Evolutionary conservation across 352 stramenopile genomes (phyloP).

Genomic region (Phytopythium kandeliae): DNA sequence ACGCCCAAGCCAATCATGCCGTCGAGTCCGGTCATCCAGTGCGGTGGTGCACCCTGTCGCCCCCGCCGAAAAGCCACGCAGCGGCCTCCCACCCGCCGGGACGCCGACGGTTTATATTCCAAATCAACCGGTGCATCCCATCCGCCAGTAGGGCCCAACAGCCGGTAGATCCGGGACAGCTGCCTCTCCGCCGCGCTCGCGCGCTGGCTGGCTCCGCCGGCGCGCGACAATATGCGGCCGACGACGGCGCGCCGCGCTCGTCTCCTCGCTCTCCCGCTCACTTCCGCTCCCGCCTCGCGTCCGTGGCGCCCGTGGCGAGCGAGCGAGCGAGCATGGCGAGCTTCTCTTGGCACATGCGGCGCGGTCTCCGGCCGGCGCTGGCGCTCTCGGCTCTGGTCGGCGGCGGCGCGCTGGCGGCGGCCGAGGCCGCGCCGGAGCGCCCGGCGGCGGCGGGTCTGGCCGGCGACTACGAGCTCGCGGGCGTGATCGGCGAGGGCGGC

Average conservation of each 20-base stretch:
- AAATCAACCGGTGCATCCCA: neutral
- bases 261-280: too few species aligned
- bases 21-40: too few species aligned
- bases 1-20: neutral
- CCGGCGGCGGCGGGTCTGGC: slow-evolving; percentile 15
- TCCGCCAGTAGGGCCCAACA: neutral
- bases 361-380: too few species aligned
- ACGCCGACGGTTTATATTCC: neutral
- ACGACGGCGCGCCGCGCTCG: too few species aligned
- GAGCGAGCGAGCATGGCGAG: too few species aligned
- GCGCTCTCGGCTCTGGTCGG: too few species aligned
- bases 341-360: too few species aligned
- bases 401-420: neutral
- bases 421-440: neutral
- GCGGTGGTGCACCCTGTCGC: neutral
- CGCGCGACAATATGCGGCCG: too few species aligned
- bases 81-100: neutral
- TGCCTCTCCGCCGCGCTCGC: neutral
- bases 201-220: too few species aligned
- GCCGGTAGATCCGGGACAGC: too few species aligned
- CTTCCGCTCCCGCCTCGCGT: too few species aligned
- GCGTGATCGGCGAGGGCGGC: slow-evolving; percentile 43
- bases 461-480: slow-evolving; percentile 37
- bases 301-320: too few species aligned
- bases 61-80: slow-evolving; percentile 1